A percentile compares a stretch with the other conserved stretches of the same genome.
Evolutionary conservation across 345 rosid species (phyloP).

Genomic region (Tarenaya hassleriana): DNA sequence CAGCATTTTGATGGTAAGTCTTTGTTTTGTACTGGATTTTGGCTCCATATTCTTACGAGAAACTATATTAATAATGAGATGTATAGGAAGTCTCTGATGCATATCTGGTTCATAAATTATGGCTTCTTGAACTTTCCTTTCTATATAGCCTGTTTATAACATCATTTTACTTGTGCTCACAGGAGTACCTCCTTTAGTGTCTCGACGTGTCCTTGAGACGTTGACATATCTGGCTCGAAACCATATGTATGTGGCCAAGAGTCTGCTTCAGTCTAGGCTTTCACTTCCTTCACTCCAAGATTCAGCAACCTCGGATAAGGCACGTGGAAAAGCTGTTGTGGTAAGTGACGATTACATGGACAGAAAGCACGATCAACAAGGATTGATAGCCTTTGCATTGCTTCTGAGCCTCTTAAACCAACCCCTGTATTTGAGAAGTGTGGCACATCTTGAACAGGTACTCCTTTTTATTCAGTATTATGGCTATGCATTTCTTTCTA

Average conservation of each 20-base stretch:
- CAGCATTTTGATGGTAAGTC: constrained; percentile 74
- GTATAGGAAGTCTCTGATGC: constrained; percentile 1
- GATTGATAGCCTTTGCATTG: constrained; percentile 52
- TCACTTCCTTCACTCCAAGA: constrained; percentile 41
- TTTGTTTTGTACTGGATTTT: constrained; percentile 1
- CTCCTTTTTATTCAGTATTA: constrained; percentile 14
- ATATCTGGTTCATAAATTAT: neutral
- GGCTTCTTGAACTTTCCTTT: constrained; percentile 1
- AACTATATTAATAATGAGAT: neutral
- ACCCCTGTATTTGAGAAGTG: constrained; percentile 86
- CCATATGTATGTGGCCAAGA: constrained; percentile 74
- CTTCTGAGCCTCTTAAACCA: constrained; percentile 88
- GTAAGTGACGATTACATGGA: constrained; percentile 42
- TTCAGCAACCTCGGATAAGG: constrained; percentile 32
- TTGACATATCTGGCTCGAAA: constrained; percentile 79
- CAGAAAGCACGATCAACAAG: constrained; percentile 35
- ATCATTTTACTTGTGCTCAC: constrained; percentile 10
- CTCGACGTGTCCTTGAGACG: constrained; percentile 85
- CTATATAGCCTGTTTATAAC: neutral
- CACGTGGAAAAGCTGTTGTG: constrained; percentile 68
- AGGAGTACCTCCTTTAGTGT: constrained; percentile 93
- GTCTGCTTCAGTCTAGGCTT: constrained; percentile 61
- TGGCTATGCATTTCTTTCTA: constrained; percentile 9
- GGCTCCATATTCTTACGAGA: neutral
- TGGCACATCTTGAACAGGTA: constrained; percentile 98